Evolutionary conservation across 257 asterid species (phyloP), one percentile per base, ranked within the genome.

Genomic region (Solanum gandarillasii): DNA sequence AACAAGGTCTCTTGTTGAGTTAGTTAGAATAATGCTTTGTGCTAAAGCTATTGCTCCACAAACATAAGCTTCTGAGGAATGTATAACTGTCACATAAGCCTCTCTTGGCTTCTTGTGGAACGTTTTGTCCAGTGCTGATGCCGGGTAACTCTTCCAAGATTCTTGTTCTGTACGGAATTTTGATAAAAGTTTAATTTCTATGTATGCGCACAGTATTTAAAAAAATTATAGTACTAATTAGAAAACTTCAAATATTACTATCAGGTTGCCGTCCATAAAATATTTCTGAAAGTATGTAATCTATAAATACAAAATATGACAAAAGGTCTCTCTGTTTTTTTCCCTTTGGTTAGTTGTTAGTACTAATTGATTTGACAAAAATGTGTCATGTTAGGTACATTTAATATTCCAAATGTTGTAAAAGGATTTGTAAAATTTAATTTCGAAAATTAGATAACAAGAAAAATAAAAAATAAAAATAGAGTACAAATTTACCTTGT

Each of bases 31-130:
- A 83, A 96, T 89, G 92, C 96, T 96, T 83, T 95, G 98, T 20
- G 94, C 98, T 52, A 96, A 89, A 29, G 93, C 93, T 55, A 96
- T 94, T 84, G 98, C 98, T 14, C 99, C 98, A 81, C 99, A 96
- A 3, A 96, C 95, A 73, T 95, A 96, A 71, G 90, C 86, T 86
- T 95, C 96, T 6, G 96, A 93, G 4, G 99, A 93, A 88, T 96
- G 98, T 8, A 96, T 89, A 10, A 94, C 93, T 2, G 98, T 93
- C 1, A 92, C 98, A 85, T 94, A 96, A 0, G 99, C 98, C 78
- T 96, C 96, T 86, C 91, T 88, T 84, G 89, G 90, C 65, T 84
- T 82, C 70, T 84, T 82, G 36, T 83, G 60, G 32, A 65, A 55
- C 14, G 14, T 43, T 29, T 27, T 35, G 25, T 27, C 29, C 39